Conservation (phyloP, 1,284 basidiomycete genomes). For the Apiotrichum gamsii region DNA sequence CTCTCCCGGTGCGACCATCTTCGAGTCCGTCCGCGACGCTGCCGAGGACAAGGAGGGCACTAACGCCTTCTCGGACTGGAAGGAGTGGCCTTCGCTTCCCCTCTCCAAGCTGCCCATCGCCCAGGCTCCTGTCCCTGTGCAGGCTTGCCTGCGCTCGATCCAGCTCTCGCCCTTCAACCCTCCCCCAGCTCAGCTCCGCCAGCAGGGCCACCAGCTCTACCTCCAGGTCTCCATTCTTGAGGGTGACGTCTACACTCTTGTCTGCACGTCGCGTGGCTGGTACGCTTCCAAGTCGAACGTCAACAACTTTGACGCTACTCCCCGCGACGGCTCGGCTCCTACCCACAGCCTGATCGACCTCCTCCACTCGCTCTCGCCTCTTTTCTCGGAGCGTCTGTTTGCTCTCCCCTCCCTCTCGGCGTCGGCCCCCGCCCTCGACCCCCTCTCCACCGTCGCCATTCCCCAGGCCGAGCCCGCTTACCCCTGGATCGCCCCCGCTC, state of each 20-base stretch:
- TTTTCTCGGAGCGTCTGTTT: conserved; percentile 45
- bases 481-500: conserved; percentile 50
- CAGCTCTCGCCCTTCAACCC: conserved; percentile 56
- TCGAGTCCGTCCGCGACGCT: conserved; percentile 50
- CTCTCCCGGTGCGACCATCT: conserved; percentile 49
- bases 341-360: conserved; percentile 53
- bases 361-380: conserved; percentile 49
- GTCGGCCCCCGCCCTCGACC: conserved; percentile 36
- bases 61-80: conserved; percentile 48
- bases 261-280: conserved; percentile 53
- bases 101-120: conserved; percentile 42
- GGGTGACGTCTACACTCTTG: conserved; percentile 53
- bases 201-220: conserved; percentile 55
- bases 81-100: conserved; percentile 25
- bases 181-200: conserved; percentile 52
- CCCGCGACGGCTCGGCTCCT: conserved; percentile 39
- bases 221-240: conserved; percentile 53
- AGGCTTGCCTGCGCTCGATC: conserved; percentile 48
- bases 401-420: conserved; percentile 36
- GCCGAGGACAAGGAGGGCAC: conserved; percentile 36
- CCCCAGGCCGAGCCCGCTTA: conserved; percentile 53
- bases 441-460: conserved; percentile 50
- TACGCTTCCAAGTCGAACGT: conserved; percentile 51
- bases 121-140: conserved; percentile 38
- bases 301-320: conserved; percentile 49